These are phyloP conservation scores for Ceratocystis ficicola DNA, from an alignment of 2,329 filamentous ascomycete species.

Conservation along the genomic window DNA sequence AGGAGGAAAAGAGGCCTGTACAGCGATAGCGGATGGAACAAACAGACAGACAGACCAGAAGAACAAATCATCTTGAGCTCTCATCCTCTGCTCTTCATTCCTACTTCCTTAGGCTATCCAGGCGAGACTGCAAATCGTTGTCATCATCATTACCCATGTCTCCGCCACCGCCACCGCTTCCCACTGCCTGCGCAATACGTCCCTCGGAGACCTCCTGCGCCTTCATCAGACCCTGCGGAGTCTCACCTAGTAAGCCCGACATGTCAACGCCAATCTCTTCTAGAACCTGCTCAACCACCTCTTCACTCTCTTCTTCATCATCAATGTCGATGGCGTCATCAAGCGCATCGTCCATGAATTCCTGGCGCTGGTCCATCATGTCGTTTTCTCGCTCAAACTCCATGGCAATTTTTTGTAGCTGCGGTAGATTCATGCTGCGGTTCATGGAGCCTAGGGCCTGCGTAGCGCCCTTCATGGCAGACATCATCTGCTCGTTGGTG, in stretches of 20 bases:
- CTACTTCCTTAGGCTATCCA: conserved; percentile 68
- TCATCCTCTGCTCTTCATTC: neutral
- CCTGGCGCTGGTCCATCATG: conserved; percentile 96
- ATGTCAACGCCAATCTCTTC: conserved; percentile 95
- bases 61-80: too few relatives aligned
- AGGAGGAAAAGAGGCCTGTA: neutral
- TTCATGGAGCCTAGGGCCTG: conserved; percentile 94
- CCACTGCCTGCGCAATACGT: conserved; percentile 76
- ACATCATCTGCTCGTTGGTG: conserved; percentile 99
- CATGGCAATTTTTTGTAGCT: conserved; percentile 92
- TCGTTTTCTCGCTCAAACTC: conserved; percentile 98
- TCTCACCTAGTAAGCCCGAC: conserved; percentile 66
- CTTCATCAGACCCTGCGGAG: conserved; percentile 57
- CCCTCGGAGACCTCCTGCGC: conserved; percentile 58
- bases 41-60: neutral
- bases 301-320: conserved; percentile 89
- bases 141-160: conserved; percentile 57
- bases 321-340: conserved; percentile 87
- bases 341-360: conserved; percentile 99
- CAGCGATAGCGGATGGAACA: neutral
- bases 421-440: conserved; percentile 89
- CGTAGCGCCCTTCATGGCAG: conserved; percentile 97
- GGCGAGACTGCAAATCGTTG: conserved; percentile 83
- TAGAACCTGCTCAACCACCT: conserved; percentile 89
- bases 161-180: conserved; percentile 36